A percentile compares a stretch with the other conserved stretches of the same genome.
These are phyloP conservation scores for Kwoniella shivajii DNA, from an alignment of 1,284 basidiomycete genomes.

Conservation along the genomic window DNA sequence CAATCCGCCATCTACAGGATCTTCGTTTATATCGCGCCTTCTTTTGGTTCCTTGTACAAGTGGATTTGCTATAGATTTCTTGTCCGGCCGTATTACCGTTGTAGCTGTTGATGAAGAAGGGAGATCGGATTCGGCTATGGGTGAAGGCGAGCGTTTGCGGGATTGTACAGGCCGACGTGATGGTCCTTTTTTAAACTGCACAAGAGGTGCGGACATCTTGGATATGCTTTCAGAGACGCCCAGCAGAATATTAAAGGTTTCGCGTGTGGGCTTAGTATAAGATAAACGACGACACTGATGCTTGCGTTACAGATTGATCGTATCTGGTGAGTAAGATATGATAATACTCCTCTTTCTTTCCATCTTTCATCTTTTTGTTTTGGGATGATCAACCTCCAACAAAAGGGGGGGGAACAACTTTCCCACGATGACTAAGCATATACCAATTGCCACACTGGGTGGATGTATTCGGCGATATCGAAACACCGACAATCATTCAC, in stretches of 20 bases:
- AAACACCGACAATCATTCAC: no score
- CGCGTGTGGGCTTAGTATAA: no score
- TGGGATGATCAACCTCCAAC: not conserved
- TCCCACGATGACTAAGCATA: constrained; percentile 18
- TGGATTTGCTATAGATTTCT: constrained; percentile 67
- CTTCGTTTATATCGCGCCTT: constrained; percentile 65
- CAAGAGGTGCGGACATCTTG: constrained; percentile 56
- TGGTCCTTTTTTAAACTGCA: constrained; percentile 76
- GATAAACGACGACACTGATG: no score
- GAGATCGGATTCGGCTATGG: constrained; percentile 60
- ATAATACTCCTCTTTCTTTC: not conserved
- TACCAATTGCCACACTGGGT: no score
- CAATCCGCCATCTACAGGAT: constrained; percentile 60
- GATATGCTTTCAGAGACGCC: not conserved
- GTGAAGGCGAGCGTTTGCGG: constrained; percentile 39
- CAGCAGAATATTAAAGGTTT: no score
- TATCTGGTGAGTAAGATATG: not conserved
- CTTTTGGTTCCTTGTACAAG: constrained; percentile 85
- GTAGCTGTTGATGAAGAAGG: constrained; percentile 20
- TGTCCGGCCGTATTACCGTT: constrained; percentile 69
- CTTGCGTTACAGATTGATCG: no score
- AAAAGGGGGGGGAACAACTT: no score
- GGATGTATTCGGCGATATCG: no score
- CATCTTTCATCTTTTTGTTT: not conserved
- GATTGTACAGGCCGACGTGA: constrained; percentile 19